phyloP scores from a whole-genome alignment of 371 early-diverging fungal genomes.

The Synchytrium microbalum region DNA sequence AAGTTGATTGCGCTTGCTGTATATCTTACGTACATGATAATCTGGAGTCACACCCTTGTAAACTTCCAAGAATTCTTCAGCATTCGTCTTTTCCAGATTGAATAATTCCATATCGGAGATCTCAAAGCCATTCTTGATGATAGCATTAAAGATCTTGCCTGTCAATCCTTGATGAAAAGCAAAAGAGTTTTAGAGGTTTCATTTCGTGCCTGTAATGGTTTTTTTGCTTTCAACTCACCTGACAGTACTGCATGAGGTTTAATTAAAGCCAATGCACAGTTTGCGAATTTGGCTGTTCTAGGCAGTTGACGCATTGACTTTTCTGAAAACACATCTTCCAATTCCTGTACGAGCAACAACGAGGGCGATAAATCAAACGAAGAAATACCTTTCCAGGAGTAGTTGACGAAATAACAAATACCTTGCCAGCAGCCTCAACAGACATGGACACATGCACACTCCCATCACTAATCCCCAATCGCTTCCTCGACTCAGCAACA shows the following conservation, averaged over 20 bases:
- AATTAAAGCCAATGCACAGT: conserved; percentile 34
- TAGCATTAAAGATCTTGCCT: conserved; percentile 32
- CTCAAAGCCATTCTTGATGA: conserved; percentile 23
- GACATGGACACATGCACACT: background rate
- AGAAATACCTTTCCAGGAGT: too few species aligned
- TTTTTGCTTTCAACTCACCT: conserved; percentile 14
- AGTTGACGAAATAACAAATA: too few species aligned
- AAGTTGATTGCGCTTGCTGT: too few species aligned
- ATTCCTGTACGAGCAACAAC: background rate
- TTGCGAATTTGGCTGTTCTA: conserved; percentile 30
- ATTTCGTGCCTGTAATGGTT: background rate
- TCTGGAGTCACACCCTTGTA: conserved; percentile 47
- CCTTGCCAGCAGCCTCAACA: background rate
- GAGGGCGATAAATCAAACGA: background rate
- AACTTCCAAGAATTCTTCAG: conserved; percentile 45
- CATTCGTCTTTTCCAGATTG: conserved; percentile 32
- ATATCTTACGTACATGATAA: conserved; percentile 41
- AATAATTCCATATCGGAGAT: conserved; percentile 37
- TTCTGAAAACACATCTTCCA: background rate
- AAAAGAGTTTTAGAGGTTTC: background rate
- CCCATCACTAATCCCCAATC: background rate
- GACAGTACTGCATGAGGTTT: conserved; percentile 37
- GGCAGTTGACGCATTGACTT: background rate
- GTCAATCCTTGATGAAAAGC: conserved; percentile 19
- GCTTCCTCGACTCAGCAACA: conserved; percentile 8